These are phyloP conservation scores for Zygosaccharomyces bailii DNA, from an alignment of 805 yeast genomes.

Conservation along the genomic window DNA sequence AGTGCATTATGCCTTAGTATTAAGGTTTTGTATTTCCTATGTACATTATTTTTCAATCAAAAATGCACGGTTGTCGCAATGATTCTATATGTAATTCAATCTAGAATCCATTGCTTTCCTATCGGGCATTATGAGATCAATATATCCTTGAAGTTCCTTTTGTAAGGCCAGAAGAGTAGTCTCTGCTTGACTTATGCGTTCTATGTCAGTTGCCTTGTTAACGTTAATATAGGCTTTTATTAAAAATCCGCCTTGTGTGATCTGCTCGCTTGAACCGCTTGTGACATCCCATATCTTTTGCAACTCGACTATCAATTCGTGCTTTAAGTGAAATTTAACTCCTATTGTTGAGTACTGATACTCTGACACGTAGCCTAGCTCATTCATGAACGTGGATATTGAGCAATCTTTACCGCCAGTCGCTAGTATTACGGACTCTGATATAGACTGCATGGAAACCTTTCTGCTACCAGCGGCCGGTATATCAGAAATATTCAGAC, in stretches of 20 bases:
- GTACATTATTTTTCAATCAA: conserved; percentile 14
- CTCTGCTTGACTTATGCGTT: conserved; percentile 61
- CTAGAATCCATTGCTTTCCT: conserved; percentile 80
- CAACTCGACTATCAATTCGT: conserved; percentile 30
- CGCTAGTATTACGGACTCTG: conserved; percentile 45
- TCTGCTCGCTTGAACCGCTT: conserved; percentile 41
- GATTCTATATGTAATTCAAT: conserved; percentile 32
- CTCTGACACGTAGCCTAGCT: conserved; percentile 67
- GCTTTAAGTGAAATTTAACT: conserved; percentile 28
- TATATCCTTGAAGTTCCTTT: conserved; percentile 61
- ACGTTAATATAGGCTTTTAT: conserved; percentile 69
- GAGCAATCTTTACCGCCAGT: conserved; percentile 33
- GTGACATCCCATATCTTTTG: conserved; percentile 32
- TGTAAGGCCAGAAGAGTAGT: conserved; percentile 60
- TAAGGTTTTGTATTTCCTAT: conserved; percentile 4
- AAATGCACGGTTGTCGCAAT: conserved; percentile 8
- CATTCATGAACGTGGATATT: conserved; percentile 44
- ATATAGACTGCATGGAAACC: conserved; percentile 62
- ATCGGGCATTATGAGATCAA: conserved; percentile 71
- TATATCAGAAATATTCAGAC: conserved; percentile 62
- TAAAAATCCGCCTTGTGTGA: conserved; percentile 52
- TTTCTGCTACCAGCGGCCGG: conserved; percentile 71
- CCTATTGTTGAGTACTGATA: conserved; percentile 35
- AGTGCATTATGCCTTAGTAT: conserved; percentile 14
- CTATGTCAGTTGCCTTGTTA: conserved; percentile 69